Percentiles rank a stretch among this genome's conserved stretches.
These are phyloP conservation scores for Dictyostelium capitatum DNA, from an alignment of 78 protist species.

Conservation along the genomic window DNA sequence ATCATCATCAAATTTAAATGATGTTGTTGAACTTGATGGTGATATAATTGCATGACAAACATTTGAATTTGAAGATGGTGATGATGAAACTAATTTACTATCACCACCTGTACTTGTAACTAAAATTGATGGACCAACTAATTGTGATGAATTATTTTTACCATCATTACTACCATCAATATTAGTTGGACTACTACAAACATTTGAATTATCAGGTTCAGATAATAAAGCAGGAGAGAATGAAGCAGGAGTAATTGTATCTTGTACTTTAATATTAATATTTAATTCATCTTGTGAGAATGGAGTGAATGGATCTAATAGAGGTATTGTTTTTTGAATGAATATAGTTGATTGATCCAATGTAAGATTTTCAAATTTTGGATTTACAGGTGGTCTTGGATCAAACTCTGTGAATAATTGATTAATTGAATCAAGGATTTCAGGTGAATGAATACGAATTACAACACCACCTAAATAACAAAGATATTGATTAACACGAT, in stretches of 20 bases:
- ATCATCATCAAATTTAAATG: conserved; percentile 19
- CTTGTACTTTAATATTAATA: conserved; percentile 10
- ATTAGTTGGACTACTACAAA: conserved; percentile 5
- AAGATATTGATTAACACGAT: conserved; percentile 35
- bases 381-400: conserved; percentile 4
- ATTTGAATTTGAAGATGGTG: not conserved
- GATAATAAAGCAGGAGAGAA: not conserved
- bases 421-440: not conserved
- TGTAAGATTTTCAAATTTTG: not conserved
- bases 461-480: conserved; percentile 75
- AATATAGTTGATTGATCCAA: conserved; percentile 9
- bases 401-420: not conserved
- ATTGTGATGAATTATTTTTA: not conserved
- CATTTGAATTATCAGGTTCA: not conserved
- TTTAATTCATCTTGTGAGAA: conserved; percentile 27
- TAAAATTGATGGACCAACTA: not conserved
- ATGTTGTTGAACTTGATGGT: conserved; percentile 16
- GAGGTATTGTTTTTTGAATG: conserved; percentile 5
- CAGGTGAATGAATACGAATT: conserved; percentile 19
- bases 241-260: not conserved
- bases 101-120: not conserved
- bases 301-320: conserved; percentile 7
- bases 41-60: not conserved
- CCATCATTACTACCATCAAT: not conserved
- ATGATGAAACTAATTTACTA: not conserved